Evolutionary conservation across 108 stramenopile genomes (phyloP), one percentile per base, ranked within the genome.

Genomic region (Cylindrotheca closterium): DNA sequence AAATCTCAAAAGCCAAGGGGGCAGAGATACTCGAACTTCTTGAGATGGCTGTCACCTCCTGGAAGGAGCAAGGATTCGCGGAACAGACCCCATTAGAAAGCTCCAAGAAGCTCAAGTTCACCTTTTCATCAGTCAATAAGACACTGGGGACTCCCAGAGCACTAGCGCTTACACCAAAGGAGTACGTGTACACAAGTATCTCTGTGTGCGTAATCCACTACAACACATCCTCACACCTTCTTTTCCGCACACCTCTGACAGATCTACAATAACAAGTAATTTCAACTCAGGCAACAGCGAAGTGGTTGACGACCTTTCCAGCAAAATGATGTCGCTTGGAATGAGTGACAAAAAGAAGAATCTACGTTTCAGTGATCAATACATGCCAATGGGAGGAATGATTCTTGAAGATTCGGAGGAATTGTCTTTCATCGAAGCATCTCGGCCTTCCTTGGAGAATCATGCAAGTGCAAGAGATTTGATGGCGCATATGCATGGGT

Each of bases 1-100:
- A 79, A 54, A 79, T 77, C 19, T 37, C 65, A 12, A 60, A 64
- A 58, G 42, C 65, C 15, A 73, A 73, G 33, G 83, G 75, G 34
- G 25, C 47, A 19, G 12, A 7, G 3, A 47, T 84, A 15, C 45
- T 77, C 27, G 37, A 52, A 29, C 24, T 61, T 17, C 42, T 84
- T 23, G 70, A 79, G 31, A 24, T 33, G 17, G 66, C 75, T 21
- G 10, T 79, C 1, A 29, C 24, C 42, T 24, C 69, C 28, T 70
- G 63, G 30, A 75, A 79, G 26, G 54, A 75, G 59, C 50, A 55
- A 50, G 37, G 57, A 17, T 5, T 64, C 24, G 54, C 19, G 15
- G 10, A 15, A 42, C 7, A 42, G 7, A 42, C 37, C 15, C 37
- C 37, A 10, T 42, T 42, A 42, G 37, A 15, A 42, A 42, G 10